Evolutionary conservation across 2,329 filamentous ascomycete species (phyloP).

Genomic region (Fusarium protoensiforme): DNA sequence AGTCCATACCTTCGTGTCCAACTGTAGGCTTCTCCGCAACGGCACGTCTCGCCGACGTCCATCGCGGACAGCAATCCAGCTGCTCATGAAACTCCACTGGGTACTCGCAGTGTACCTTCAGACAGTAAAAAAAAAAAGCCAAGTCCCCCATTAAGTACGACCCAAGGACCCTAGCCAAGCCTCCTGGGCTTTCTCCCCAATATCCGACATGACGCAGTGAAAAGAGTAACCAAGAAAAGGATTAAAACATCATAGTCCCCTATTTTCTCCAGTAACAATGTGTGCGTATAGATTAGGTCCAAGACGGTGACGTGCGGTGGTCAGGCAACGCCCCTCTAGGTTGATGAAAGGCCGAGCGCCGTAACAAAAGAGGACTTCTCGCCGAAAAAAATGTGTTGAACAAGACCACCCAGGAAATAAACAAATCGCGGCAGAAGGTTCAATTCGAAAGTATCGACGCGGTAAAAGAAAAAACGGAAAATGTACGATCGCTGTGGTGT

Average conservation of each 20-base stretch:
- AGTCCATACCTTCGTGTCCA: constrained; percentile 37
- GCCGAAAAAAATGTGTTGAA: constrained; percentile 38
- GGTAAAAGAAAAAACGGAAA: constrained; percentile 45
- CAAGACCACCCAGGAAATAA: constrained; percentile 41
- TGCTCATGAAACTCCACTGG: constrained; percentile 36
- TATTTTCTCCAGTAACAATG: constrained; percentile 42
- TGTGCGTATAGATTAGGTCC: constrained; percentile 46
- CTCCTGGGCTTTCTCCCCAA: constrained; percentile 48
- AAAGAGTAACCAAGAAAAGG: constrained; percentile 31
- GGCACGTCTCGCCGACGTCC: constrained; percentile 26
- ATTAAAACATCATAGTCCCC: constrained; percentile 41
- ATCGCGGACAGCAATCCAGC: constrained; percentile 32
- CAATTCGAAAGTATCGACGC: constrained; percentile 42
- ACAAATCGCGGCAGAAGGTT: constrained; percentile 45
- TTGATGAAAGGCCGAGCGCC: constrained; percentile 38
- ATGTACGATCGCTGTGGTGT: constrained; percentile 69
- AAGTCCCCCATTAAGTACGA: constrained; percentile 37
- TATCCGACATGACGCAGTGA: constrained; percentile 37
- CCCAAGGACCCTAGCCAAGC: constrained; percentile 43
- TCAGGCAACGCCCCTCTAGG: constrained; percentile 31
- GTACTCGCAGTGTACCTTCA: constrained; percentile 23
- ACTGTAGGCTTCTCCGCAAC: constrained; percentile 30
- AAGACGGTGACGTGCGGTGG: constrained; percentile 38
- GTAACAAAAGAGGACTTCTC: constrained; percentile 26
- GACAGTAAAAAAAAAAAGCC: constrained; percentile 27